Percentiles rank a stretch among this genome's conserved stretches.
Conservation (phyloP, 1,284 basidiomycete genomes). For the Puccinia hordei region DNA sequence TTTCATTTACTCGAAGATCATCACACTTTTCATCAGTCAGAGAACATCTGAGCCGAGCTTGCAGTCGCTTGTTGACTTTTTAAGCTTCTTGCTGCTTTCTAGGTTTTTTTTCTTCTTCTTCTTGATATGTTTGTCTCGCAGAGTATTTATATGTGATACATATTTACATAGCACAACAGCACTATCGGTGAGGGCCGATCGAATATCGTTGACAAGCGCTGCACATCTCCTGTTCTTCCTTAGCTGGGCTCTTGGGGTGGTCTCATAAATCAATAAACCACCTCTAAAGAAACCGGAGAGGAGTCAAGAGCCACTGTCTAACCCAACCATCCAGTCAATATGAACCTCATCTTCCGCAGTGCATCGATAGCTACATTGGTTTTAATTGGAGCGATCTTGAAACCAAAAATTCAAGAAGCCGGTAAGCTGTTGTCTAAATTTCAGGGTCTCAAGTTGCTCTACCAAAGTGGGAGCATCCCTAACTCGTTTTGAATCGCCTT, state of each 20-base stretch:
- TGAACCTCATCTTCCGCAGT: conserved; percentile 12
- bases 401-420: conserved; percentile 15
- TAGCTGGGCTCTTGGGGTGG: neutral
- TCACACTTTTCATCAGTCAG: too few relatives aligned
- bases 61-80: too few relatives aligned
- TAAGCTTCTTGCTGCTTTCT: too few relatives aligned
- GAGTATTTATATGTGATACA: too few relatives aligned
- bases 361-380: neutral
- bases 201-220: neutral
- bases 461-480: neutral
- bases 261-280: neutral
- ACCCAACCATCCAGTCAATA: neutral
- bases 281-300: neutral
- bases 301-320: neutral
- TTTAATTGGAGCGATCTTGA: conserved; percentile 13
- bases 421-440: neutral
- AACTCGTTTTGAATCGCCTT: neutral
- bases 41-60: too few relatives aligned
- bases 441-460: neutral
- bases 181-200: neutral
- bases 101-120: too few relatives aligned
- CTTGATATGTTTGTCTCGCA: too few relatives aligned
- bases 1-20: too few relatives aligned
- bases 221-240: neutral
- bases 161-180: too few relatives aligned